These are phyloP conservation scores for Didymella pinodella DNA, from an alignment of 2,329 filamentous ascomycete species.

Conservation along the genomic window DNA sequence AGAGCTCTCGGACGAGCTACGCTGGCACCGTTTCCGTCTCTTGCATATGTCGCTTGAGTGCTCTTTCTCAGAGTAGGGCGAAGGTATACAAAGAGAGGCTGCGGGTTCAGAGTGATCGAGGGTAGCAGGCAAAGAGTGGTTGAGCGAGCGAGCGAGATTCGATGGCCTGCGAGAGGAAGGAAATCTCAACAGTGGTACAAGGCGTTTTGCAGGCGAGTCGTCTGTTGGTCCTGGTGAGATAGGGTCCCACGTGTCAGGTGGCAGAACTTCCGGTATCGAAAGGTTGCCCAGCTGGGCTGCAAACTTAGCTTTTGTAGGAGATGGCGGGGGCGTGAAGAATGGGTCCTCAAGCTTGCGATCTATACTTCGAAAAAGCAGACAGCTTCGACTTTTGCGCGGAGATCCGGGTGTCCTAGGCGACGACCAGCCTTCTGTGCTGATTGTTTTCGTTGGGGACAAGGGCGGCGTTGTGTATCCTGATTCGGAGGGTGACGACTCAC, in stretches of 20 bases:
- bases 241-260: constrained; percentile 10
- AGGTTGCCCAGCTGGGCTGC: constrained; percentile 25
- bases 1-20: constrained; percentile 22
- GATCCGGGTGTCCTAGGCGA: constrained; percentile 45
- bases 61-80: background rate
- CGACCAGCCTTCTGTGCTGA: constrained; percentile 43
- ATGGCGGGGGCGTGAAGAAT: constrained; percentile 30
- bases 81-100: background rate
- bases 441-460: constrained; percentile 47
- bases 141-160: constrained; percentile 19
- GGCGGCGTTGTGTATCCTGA: constrained; percentile 42
- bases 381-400: constrained; percentile 41
- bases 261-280: constrained; percentile 26
- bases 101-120: background rate
- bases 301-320: constrained; percentile 36
- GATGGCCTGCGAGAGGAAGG: background rate
- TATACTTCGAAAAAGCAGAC: constrained; percentile 33
- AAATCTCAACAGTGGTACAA: background rate
- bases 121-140: constrained; percentile 19
- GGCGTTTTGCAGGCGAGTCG: constrained; percentile 24
- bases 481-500: constrained; percentile 24
- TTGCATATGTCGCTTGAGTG: background rate
- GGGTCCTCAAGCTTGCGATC: constrained; percentile 17
- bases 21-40: constrained; percentile 7
- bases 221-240: constrained; percentile 15